These are phyloP conservation scores for Solanum neorickii DNA, from an alignment of 257 asterid species.

Conservation along the genomic window DNA sequence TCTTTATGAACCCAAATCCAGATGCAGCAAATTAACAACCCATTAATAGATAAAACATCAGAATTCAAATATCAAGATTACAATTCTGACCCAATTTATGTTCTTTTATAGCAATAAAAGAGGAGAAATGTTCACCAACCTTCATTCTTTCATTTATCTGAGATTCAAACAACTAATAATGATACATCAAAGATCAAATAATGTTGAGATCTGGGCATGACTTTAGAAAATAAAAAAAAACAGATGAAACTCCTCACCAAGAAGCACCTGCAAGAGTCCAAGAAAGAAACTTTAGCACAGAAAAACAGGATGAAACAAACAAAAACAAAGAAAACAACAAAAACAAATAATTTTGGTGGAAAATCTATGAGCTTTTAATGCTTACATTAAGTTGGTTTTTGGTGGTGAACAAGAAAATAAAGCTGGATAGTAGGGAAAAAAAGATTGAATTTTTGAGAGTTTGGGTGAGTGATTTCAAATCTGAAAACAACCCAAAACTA, in stretches of 20 bases:
- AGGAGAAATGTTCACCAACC: conserved; percentile 22
- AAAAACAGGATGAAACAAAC: neutral
- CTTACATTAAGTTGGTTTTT: conserved; percentile 18
- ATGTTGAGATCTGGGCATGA: conserved; percentile 40
- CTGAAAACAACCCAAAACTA: conserved; percentile 9
- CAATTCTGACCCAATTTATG: neutral
- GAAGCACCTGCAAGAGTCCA: conserved; percentile 12
- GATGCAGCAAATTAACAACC: neutral
- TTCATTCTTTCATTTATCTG: conserved; percentile 8
- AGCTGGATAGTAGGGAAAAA: conserved; percentile 2
- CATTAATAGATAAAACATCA: neutral
- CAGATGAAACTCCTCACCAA: conserved; percentile 23
- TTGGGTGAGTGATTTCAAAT: conserved; percentile 37
- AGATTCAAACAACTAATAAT: neutral
- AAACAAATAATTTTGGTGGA: neutral
- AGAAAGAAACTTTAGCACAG: conserved; percentile 15
- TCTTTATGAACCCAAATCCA: neutral
- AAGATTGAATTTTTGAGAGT: conserved; percentile 25
- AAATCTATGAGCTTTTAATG: conserved; percentile 16
- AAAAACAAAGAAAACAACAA: neutral
- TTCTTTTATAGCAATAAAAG: neutral
- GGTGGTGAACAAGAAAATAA: neutral
- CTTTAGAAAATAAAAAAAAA: neutral
- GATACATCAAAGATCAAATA: conserved; percentile 27
- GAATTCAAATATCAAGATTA: neutral